These are phyloP conservation scores for Aristolochia californica DNA, from an alignment of 164 flowering plant genomes.

Conservation along the genomic window DNA sequence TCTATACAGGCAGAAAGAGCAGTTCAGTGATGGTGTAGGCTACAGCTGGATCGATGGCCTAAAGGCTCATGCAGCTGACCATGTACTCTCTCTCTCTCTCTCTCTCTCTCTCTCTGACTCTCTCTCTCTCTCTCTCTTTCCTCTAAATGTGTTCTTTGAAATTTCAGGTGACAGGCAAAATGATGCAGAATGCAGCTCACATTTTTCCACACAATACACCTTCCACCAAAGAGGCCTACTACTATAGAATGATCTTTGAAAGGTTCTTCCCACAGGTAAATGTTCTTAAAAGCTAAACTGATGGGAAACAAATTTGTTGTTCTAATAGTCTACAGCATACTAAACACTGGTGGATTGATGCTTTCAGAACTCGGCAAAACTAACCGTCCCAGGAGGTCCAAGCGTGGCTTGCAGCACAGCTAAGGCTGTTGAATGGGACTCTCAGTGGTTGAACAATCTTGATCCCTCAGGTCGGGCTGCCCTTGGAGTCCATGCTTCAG, in stretches of 20 bases:
- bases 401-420: constrained; percentile 93
- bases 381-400: constrained; percentile 89
- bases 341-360: background rate
- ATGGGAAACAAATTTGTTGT: too few relatives aligned
- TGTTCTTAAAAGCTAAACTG: background rate
- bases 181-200: constrained; percentile 70
- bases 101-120: constrained; percentile 11
- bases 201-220: constrained; percentile 89
- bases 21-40: constrained; percentile 96
- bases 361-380: constrained; percentile 71
- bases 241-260: constrained; percentile 84
- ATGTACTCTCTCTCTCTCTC: constrained; percentile 30
- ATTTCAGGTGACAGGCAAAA: constrained; percentile 61
- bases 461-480: constrained; percentile 98
- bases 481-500: constrained; percentile 67
- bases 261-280: constrained; percentile 92
- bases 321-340: too few relatives aligned
- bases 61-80: constrained; percentile 71
- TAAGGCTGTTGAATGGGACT: constrained; percentile 87
- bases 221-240: constrained; percentile 76
- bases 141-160: background rate
- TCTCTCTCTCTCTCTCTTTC: too few relatives aligned
- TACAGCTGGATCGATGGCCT: constrained; percentile 98
- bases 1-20: constrained; percentile 90
- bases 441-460: constrained; percentile 70